phyloP scores from a whole-genome alignment of 441 rosid genomes.

The Eruca vesicaria region DNA sequence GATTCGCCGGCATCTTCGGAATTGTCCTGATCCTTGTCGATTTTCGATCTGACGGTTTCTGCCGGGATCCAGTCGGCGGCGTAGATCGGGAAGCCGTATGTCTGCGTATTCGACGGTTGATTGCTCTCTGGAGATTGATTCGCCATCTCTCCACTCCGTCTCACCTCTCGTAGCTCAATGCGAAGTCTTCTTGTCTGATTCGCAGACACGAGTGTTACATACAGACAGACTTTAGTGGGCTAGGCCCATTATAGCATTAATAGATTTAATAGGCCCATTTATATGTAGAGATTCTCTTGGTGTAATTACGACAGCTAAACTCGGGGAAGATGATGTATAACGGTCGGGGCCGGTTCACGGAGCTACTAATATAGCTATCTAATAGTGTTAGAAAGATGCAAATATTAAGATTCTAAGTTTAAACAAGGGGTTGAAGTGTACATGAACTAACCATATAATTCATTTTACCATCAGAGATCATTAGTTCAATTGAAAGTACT shows the following conservation, averaged over 20 bases:
- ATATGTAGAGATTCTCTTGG: too few species aligned
- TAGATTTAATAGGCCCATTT: not conserved
- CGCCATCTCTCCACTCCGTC: constrained; percentile 25
- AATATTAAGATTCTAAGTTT: too few species aligned
- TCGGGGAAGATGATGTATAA: constrained; percentile 42
- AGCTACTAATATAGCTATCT: constrained; percentile 13
- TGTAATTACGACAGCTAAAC: too few species aligned
- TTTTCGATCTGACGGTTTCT: constrained; percentile 41
- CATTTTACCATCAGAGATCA: too few species aligned
- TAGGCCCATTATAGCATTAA: not conserved
- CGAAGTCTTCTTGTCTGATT: not conserved
- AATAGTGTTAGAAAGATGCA: too few species aligned
- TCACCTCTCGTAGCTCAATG: not conserved
- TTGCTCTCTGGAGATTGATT: constrained; percentile 26
- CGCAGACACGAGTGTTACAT: not conserved
- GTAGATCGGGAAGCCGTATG: constrained; percentile 86
- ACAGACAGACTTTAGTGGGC: not conserved
- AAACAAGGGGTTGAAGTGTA: too few species aligned
- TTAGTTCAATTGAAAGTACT: too few species aligned
- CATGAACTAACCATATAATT: too few species aligned
- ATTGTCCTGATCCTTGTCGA: constrained; percentile 22
- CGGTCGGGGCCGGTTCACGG: constrained; percentile 53
- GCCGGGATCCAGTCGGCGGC: constrained; percentile 72
- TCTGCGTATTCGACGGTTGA: constrained; percentile 41
- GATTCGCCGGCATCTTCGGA: constrained; percentile 30